A percentile compares a stretch with the other conserved stretches of the same genome.
These are phyloP conservation scores for Pseudogymnoascus sp. DNA, from an alignment of 2,329 filamentous ascomycete genomes.

Conservation along the genomic window DNA sequence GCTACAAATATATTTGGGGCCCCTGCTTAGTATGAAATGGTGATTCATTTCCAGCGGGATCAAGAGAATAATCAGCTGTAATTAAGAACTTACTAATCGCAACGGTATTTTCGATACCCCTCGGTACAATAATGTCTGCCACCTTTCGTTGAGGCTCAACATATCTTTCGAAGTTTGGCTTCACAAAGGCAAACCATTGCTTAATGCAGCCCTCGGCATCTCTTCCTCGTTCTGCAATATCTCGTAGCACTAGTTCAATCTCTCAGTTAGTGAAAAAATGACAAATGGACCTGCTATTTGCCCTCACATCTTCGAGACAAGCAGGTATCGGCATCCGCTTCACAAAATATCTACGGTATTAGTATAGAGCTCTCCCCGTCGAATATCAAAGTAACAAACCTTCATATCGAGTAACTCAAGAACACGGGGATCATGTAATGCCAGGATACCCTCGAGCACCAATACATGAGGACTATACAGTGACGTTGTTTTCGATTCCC, in stretches of 20 bases:
- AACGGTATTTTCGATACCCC: conserved; percentile 89
- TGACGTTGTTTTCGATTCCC: conserved; percentile 68
- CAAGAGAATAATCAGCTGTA: background rate
- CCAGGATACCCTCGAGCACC: conserved; percentile 92
- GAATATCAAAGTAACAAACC: conserved; percentile 34
- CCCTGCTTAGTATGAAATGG: background rate
- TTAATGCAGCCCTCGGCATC: conserved; percentile 95
- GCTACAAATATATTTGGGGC: background rate
- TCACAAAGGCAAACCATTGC: conserved; percentile 94
- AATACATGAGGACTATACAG: conserved; percentile 96
- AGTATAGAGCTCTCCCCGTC: conserved; percentile 8
- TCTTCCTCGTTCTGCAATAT: conserved; percentile 80
- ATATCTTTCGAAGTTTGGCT: conserved; percentile 91
- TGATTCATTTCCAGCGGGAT: background rate
- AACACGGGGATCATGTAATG: conserved; percentile 79
- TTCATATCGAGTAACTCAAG: conserved; percentile 85
- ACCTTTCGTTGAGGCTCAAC: conserved; percentile 87
- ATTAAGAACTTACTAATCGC: conserved; percentile 58
- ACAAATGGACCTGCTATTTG: background rate
- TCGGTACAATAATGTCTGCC: conserved; percentile 86
- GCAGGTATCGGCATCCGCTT: conserved; percentile 91
- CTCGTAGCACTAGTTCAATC: conserved; percentile 51
- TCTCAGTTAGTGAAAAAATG: background rate
- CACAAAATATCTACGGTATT: conserved; percentile 68
- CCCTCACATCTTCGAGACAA: conserved; percentile 72